Evolutionary conservation across 495 filamentous ascomycete species (phyloP).

Genomic region (Neurospora sp.): DNA sequence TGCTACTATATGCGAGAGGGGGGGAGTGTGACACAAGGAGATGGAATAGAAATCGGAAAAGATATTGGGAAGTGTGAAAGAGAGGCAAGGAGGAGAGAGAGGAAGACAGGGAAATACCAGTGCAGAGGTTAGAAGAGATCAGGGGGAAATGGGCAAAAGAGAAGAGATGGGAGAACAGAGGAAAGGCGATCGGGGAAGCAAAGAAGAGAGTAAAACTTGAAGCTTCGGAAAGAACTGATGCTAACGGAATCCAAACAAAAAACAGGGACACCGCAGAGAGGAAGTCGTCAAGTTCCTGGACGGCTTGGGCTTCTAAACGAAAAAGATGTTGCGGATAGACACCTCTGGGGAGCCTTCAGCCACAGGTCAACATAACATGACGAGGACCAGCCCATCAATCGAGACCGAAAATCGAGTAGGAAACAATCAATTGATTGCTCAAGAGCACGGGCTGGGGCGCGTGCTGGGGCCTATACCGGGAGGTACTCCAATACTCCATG

Average conservation of each 20-base stretch:
- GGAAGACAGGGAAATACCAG: too few relatives aligned
- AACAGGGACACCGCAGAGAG: slow-evolving; percentile 8
- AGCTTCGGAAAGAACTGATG: background rate
- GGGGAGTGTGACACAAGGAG: background rate
- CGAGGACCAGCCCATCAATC: background rate
- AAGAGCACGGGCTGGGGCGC: background rate
- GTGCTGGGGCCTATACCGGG: background rate
- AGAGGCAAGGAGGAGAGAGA: background rate
- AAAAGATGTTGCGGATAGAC: background rate
- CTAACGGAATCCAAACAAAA: background rate
- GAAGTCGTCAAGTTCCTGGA: slow-evolving; percentile 5
- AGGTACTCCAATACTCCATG: background rate
- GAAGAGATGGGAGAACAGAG: background rate
- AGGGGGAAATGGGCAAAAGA: too few relatives aligned
- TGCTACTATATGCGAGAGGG: background rate
- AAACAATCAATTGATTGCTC: too few relatives aligned
- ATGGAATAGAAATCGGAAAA: background rate
- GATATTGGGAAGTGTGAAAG: background rate
- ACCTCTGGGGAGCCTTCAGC: background rate
- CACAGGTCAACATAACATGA: background rate
- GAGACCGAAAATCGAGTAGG: background rate
- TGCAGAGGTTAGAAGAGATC: too few relatives aligned
- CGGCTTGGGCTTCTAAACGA: background rate
- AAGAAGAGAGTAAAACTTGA: too few relatives aligned
- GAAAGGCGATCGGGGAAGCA: background rate